Percentiles rank a stretch among this genome's conserved stretches.
Evolutionary conservation across 2,329 filamentous ascomycete genomes (phyloP).

Genomic region (Colletotrichum ledebouriae): DNA sequence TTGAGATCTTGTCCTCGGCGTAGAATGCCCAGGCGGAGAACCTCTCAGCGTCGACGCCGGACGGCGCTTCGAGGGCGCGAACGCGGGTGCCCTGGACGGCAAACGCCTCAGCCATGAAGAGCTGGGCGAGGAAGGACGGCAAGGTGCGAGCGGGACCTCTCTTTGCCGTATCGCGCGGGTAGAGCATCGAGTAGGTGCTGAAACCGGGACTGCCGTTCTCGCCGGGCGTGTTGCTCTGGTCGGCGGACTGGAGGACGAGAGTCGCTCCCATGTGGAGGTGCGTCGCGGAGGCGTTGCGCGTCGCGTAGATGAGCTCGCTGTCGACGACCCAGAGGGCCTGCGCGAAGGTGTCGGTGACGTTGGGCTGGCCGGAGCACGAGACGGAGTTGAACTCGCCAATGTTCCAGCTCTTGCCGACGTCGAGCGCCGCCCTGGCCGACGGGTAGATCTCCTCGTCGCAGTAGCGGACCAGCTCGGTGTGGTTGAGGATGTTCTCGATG

Average conservation of each 20-base stretch:
- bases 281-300: conserved; percentile 53
- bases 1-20: neutral
- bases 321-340: conserved; percentile 57
- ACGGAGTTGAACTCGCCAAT: conserved; percentile 58
- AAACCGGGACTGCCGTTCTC: conserved; percentile 34
- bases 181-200: conserved; percentile 43
- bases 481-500: conserved; percentile 38
- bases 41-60: neutral
- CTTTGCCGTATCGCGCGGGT: conserved; percentile 41
- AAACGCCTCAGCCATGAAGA: conserved; percentile 42
- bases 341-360: conserved; percentile 57
- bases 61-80: conserved; percentile 11
- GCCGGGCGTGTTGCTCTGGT: conserved; percentile 39
- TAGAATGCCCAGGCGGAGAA: conserved; percentile 34
- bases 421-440: conserved; percentile 31
- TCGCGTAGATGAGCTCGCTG: conserved; percentile 54
- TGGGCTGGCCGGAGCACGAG: conserved; percentile 54
- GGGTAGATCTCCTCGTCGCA: conserved; percentile 38
- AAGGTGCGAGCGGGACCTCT: conserved; percentile 35
- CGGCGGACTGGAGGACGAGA: conserved; percentile 40
- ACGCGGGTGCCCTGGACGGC: conserved; percentile 15
- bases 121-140: conserved; percentile 36
- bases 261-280: conserved; percentile 50
- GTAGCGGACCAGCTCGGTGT: conserved; percentile 39
- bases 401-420: conserved; percentile 42